Base-by-base conservation (phyloP, 1,284 basidiomycete species). In the Boletus sp. region DNA sequence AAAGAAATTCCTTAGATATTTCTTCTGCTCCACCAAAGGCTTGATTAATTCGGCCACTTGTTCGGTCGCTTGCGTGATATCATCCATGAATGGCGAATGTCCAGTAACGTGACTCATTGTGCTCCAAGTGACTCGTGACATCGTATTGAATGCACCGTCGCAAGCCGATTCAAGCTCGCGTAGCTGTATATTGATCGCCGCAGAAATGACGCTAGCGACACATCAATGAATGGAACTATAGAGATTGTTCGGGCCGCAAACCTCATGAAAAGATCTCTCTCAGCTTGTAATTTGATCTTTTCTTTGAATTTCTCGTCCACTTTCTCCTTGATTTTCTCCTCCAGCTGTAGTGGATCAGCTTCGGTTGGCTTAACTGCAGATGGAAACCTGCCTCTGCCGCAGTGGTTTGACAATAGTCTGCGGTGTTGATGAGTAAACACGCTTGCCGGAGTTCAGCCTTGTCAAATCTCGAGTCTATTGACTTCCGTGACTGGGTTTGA, bases 341-440 rank as follows among this genome's bases (percentile, higher is more conserved):
- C 95, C 19, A 99, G 78, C 88, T 95, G 59, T 26, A 35, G 25
- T 23, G 19, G 7, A 38, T 47, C 26, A 51, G 44, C n/a, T 26
- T 37, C 23, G 12, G 22, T 42, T 5, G 12, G 12, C 23, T 10
- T 8, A 26, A 29, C 9, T 20, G 6, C 1, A 17, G 16, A 43
- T 32, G 7, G 13, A 44, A 27, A 54, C 69, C 17, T 57, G 84
- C 91, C 76, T 96, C 93, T 17, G 82, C 65, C 2, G 93, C 89
- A 2, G 95, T 99, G 4, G 82, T 86, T 57, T 93, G 88, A 66
- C 96, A 99, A 68, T 99, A 99, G 61, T 99, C 95, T 2, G 94
- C 94, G 0, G 96, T 99, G 63, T 99, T 99, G 62, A 99, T 84
- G 19, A 96, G 72, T 16, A 92, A 72, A 60, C 90, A 93, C 1